Percentiles rank a stretch among this genome's conserved stretches.
phyloP scores from a whole-genome alignment of 805 yeast genomes.

The Barnettozyma californica region DNA sequence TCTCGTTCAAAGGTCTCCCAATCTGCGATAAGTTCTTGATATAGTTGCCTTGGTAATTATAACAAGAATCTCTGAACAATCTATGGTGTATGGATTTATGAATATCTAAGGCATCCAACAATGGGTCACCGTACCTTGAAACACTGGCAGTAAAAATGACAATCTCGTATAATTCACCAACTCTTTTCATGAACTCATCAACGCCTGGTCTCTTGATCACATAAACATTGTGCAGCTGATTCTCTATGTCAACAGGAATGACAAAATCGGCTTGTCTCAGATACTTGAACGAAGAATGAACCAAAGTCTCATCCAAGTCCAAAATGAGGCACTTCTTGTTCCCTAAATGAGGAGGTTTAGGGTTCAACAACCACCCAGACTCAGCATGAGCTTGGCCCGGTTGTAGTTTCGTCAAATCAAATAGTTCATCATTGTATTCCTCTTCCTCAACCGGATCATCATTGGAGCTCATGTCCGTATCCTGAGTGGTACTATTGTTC shows the following conservation, averaged over 20 bases:
- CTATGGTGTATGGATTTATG: conserved; percentile 79
- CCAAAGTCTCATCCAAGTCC: conserved; percentile 94
- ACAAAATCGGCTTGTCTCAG: conserved; percentile 92
- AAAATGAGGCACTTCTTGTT: conserved; percentile 81
- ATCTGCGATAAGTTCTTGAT: conserved; percentile 90
- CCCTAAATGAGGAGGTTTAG: conserved; percentile 42
- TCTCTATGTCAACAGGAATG: conserved; percentile 94
- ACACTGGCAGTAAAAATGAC: conserved; percentile 97
- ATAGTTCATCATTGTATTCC: conserved; percentile 30
- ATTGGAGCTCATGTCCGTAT: conserved; percentile 23
- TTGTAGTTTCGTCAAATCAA: conserved; percentile 62
- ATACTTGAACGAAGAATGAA: conserved; percentile 91
- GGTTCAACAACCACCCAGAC: conserved; percentile 62
- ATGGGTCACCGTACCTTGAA: conserved; percentile 92
- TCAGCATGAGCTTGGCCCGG: conserved; percentile 66
- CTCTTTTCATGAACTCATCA: conserved; percentile 79
- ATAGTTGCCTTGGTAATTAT: conserved; percentile 88
- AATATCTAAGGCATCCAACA: conserved; percentile 82
- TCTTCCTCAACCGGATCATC: conserved; percentile 23
- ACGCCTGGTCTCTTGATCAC: conserved; percentile 98
- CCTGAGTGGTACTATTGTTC: conserved; percentile 9
- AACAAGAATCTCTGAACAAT: conserved; percentile 90
- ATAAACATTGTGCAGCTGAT: conserved; percentile 87
- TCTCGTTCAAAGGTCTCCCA: conserved; percentile 83
- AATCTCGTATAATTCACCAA: conserved; percentile 86